Evolutionary conservation across 148 eudicot species (phyloP), one percentile per base, ranked within the genome.

Genomic region (Nepenthes mirabilis): DNA sequence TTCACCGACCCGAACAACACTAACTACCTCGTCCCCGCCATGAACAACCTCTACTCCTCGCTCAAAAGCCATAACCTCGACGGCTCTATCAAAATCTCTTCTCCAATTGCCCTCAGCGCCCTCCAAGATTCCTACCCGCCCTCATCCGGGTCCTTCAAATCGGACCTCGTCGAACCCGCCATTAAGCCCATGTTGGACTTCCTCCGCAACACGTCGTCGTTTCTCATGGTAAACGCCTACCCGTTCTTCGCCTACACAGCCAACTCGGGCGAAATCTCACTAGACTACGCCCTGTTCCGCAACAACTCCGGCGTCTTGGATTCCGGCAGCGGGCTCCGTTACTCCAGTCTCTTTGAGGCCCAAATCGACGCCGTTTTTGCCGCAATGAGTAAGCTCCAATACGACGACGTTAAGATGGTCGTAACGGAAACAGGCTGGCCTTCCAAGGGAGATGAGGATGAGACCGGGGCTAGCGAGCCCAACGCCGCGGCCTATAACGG

Each of bases 391-490:
- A 69, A 62, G 0, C 13, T 87, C 4, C 55, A 67, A 3, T 84
- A 57, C 59, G 36, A 70, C 36, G 91, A 77, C 47, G 51, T 91
- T 2, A 67, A 70, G n/a, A 23, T 91, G 12, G 91, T 79, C n/a
- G 80, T 91, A 2, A 66, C 87, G 3, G 97, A 91, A 48, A 91
- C 97, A 0, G 97, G 87, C 0, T 87, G 87, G 90, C 95, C 94
- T 1, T 74, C 84, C 1, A 77, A 69, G 45, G 88, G 93, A 1
- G 97, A 82, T 47, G 65, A 61, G 50, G 71, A 76, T 2, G 97
- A 91, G 47, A 34, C 54, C 1, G 97, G 97, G 0, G 89, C 97
- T 0, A 58, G 72, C 1, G 43, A 9, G 1, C 68, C 47, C 32
- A 91, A 91, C 47, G 97, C 95, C 0, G 89, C 81, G 1, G 79